These are phyloP conservation scores for Penicillium desertorum DNA, from an alignment of 495 filamentous ascomycete genomes.

Conservation along the genomic window DNA sequence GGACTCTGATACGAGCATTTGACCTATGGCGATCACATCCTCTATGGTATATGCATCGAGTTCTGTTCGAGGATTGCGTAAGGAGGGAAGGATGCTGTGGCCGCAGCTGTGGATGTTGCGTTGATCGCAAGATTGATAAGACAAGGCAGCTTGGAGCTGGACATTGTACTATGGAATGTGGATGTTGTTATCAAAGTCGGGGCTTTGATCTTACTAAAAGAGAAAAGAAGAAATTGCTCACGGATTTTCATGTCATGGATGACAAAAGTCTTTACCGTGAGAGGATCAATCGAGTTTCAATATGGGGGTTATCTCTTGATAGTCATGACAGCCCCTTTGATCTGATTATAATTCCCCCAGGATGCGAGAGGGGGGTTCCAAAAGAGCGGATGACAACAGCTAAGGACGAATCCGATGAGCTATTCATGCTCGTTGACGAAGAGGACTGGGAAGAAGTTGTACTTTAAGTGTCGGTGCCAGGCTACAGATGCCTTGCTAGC, in stretches of 20 bases:
- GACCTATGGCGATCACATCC: conserved; percentile 13
- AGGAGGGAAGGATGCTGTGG: conserved; percentile 6
- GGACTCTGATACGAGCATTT: conserved; percentile 1
- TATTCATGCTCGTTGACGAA: background rate
- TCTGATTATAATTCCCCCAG: background rate
- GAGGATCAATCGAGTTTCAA: background rate
- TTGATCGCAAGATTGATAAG: background rate
- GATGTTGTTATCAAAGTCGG: conserved; percentile 6
- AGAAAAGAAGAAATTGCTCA: conserved; percentile 1
- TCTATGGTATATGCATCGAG: conserved; percentile 13
- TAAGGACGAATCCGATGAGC: background rate
- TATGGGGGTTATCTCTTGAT: conserved; percentile 2
- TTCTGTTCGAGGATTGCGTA: conserved; percentile 7
- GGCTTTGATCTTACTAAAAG: conserved; percentile 2
- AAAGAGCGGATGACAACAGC: background rate
- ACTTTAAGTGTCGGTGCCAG: too few relatives aligned
- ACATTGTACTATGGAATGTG: conserved; percentile 13
- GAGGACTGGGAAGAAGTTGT: background rate
- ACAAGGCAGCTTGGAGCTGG: conserved; percentile 5
- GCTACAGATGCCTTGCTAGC: too few relatives aligned
- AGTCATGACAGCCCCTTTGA: conserved; percentile 1
- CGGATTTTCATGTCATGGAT: background rate
- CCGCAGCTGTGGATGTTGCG: conserved; percentile 4
- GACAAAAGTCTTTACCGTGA: background rate
- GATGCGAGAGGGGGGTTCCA: background rate